Percentiles rank a stretch among this genome's conserved stretches.
These are phyloP conservation scores for Datisca glomerata DNA, from an alignment of 306 rosid genomes.

Conservation along the genomic window DNA sequence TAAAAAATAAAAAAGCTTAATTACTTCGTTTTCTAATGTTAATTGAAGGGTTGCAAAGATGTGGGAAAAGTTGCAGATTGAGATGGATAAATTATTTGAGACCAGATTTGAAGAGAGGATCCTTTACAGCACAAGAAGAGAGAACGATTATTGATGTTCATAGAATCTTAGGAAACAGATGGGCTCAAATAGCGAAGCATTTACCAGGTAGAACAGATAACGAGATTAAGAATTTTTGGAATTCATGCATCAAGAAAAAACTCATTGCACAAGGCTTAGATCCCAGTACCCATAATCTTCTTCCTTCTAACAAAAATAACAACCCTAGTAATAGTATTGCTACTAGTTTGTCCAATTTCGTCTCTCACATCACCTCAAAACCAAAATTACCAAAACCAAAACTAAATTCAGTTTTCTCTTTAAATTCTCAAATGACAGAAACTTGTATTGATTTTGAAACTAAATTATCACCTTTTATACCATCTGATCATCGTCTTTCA, in stretches of 20 bases:
- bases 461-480: too few relatives aligned
- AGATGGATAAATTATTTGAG: constrained; percentile 86
- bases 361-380: constrained; percentile 2
- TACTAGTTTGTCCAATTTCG: not conserved
- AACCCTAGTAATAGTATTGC: not conserved
- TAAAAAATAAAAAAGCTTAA: too few relatives aligned
- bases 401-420: not conserved
- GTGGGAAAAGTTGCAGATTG: constrained; percentile 85
- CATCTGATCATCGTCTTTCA: not conserved
- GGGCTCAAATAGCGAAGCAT: constrained; percentile 97
- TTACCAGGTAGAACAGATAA: constrained; percentile 90
- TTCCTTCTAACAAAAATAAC: constrained; percentile 11
- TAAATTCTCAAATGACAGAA: not conserved
- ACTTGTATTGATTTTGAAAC: too few relatives aligned
- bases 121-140: constrained; percentile 66
- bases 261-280: constrained; percentile 75
- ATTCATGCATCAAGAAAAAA: constrained; percentile 77
- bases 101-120: constrained; percentile 76
- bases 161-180: constrained; percentile 76
- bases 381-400: not conserved
- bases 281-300: constrained; percentile 78
- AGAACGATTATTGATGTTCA: constrained; percentile 65
- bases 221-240: constrained; percentile 91
- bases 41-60: constrained; percentile 77
- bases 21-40: too few relatives aligned